Conservation (phyloP, 139 green algal genomes). For the Gonium pectorale region DNA sequence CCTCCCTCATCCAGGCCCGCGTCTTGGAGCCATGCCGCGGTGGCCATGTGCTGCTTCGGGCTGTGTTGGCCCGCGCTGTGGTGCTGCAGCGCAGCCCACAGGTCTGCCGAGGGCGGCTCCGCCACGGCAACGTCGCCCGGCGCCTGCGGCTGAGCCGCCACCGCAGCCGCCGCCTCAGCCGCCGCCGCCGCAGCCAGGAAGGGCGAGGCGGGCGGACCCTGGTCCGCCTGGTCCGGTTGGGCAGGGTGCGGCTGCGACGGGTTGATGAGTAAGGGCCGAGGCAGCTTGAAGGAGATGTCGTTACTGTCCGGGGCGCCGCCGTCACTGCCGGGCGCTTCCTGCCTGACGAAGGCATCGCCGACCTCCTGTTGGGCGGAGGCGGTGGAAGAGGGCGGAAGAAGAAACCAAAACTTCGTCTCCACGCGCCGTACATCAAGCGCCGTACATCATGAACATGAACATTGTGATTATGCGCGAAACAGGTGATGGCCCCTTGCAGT, state of each 20-base stretch:
- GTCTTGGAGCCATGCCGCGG: too few species aligned
- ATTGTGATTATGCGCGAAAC: too few species aligned
- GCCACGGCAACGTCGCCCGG: background rate
- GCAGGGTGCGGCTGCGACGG: background rate
- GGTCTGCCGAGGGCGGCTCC: background rate
- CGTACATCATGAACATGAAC: too few species aligned
- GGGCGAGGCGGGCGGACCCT: background rate
- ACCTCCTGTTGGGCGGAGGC: too few species aligned
- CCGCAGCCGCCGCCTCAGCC: background rate
- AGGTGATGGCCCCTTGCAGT: too few species aligned
- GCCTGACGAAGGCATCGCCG: too few species aligned
- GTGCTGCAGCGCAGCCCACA: conserved; percentile 13
- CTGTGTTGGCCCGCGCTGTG: too few species aligned
- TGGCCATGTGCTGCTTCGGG: too few species aligned
- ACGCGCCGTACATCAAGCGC: too few species aligned
- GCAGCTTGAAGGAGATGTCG: conserved; percentile 17
- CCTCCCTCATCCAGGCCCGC: too few species aligned
- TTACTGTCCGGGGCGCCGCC: background rate
- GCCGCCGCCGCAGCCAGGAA: background rate
- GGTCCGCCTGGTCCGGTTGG: background rate
- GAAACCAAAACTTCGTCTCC: too few species aligned
- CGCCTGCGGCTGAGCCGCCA: background rate
- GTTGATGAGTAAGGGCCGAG: background rate
- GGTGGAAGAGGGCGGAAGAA: too few species aligned
- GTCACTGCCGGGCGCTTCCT: background rate